These are phyloP conservation scores for Calonectria crousiana DNA, from an alignment of 2,329 filamentous ascomycete genomes.

Conservation along the genomic window DNA sequence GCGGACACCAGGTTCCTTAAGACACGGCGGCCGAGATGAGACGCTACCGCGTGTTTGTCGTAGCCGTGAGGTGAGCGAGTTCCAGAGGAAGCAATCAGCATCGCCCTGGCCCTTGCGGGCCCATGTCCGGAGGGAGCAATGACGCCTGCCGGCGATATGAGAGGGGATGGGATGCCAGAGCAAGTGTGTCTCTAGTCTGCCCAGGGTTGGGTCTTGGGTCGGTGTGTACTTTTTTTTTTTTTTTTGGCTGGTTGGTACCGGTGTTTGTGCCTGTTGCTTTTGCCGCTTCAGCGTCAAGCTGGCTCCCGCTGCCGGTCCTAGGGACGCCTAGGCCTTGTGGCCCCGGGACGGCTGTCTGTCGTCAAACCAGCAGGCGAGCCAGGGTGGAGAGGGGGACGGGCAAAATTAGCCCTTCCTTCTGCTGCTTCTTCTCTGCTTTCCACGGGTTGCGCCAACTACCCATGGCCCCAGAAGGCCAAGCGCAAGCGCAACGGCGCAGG, in stretches of 20 bases:
- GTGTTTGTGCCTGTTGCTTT: neutral
- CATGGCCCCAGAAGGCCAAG: neutral
- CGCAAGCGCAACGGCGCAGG: conserved; percentile 23
- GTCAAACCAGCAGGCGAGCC: neutral
- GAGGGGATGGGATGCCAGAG: conserved; percentile 20
- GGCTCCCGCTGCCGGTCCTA: conserved; percentile 4
- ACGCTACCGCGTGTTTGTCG: conserved; percentile 25
- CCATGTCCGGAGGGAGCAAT: conserved; percentile 31
- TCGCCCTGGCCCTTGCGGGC: conserved; percentile 29
- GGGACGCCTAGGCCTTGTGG: conserved; percentile 5
- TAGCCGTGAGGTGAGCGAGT: conserved; percentile 11
- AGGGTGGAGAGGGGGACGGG: conserved; percentile 23
- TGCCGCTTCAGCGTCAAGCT: conserved; percentile 13
- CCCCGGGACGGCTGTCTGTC: conserved; percentile 6
- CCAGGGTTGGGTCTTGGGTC: conserved; percentile 19
- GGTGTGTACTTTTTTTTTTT: neutral
- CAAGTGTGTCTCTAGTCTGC: conserved; percentile 14
- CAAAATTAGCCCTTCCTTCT: conserved; percentile 27
- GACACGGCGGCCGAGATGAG: conserved; percentile 33
- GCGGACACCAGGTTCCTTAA: conserved; percentile 25
- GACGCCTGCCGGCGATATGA: conserved; percentile 21
- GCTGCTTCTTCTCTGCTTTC: conserved; percentile 24
- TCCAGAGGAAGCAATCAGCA: conserved; percentile 10
- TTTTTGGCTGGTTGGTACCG: neutral
- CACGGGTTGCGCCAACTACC: conserved; percentile 35